Base-by-base conservation (phyloP, 2,329 filamentous ascomycete species). In the Colletotrichum zoysiae region DNA sequence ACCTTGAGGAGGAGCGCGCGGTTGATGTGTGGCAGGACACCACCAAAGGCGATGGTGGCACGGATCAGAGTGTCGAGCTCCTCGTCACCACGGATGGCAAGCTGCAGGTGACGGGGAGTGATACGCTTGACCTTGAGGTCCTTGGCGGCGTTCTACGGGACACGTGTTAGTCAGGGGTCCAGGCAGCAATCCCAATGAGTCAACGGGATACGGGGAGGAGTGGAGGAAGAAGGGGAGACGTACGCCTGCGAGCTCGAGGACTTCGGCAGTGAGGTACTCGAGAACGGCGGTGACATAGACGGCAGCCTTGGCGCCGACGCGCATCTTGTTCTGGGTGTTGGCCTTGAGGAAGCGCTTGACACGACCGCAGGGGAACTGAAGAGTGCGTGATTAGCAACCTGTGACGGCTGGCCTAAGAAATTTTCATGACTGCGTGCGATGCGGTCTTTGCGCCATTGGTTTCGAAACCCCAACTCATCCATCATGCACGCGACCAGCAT, bases 91-190 rank as follows among this genome's bases (percentile, higher is more conserved):
- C 96, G 95, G 81, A 99, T 99, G 78, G 96, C 96, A 74, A 99
- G 93, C 84, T 99, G 96, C 76, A 99, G 87, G 84, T 99, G 96
- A 83, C 96, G 95, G 68, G 96, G 96, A 16, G 95, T 98, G 84
- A 99, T 99, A 85, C 96, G 96, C 91, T 98, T 99, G 86, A 98
- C 96, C 86, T 98, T 99, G 81, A 98, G 93, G 84, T 99, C 96
- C 89, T 98, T 98, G 84, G 96, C 96, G 65, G 96, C 96, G 83
- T 99, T 99, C 90, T 92, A 33, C 20, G 6, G 35, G 58, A 68
- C 66, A 77, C 62, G 77, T 55, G 67, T 74, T 46, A 70, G 64
- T 35, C 26, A 46, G 44, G 5, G 23, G 18, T 76, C 60, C 42
- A 73, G 57, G 53, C 42, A 57, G 64, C 64, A 48, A 61, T 44